Percentiles rank a stretch among this genome's conserved stretches.
These are phyloP conservation scores for Truncatella angustata DNA, from an alignment of 2,329 filamentous ascomycete genomes.

Conservation along the genomic window DNA sequence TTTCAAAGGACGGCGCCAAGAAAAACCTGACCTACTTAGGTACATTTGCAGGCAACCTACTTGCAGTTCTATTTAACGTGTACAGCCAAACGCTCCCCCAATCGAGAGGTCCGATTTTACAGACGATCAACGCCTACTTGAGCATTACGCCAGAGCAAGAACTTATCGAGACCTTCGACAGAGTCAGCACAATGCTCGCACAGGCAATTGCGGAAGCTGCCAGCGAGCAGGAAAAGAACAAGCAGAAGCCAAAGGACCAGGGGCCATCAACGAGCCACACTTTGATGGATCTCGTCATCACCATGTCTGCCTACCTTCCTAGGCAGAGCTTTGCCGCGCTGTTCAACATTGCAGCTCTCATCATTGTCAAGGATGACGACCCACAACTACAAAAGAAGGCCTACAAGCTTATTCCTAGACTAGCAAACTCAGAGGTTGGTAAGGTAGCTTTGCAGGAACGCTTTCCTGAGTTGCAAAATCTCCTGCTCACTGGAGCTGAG, in stretches of 20 bases:
- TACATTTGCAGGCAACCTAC: slow-evolving; percentile 78
- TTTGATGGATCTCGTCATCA: slow-evolving; percentile 94
- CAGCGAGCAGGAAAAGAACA: slow-evolving; percentile 58
- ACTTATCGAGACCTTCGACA: slow-evolving; percentile 82
- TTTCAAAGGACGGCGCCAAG: slow-evolving; percentile 71
- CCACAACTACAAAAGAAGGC: slow-evolving; percentile 98
- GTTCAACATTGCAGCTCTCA: slow-evolving; percentile 81
- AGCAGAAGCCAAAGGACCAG: slow-evolving; percentile 57
- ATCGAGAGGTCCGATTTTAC: slow-evolving; percentile 84
- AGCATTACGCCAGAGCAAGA: slow-evolving; percentile 80
- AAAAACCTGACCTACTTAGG: slow-evolving; percentile 82
- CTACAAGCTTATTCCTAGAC: slow-evolving; percentile 92
- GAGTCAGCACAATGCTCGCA: slow-evolving; percentile 82
- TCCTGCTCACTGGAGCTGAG: slow-evolving; percentile 76
- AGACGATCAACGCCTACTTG: slow-evolving; percentile 92
- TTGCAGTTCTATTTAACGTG: slow-evolving; percentile 97
- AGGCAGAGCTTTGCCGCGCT: slow-evolving; percentile 79
- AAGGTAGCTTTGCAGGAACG: slow-evolving; percentile 73
- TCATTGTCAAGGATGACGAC: slow-evolving; percentile 79
- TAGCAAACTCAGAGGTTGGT: slow-evolving; percentile 78
- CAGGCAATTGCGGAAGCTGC: slow-evolving; percentile 62
- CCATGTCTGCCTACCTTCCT: slow-evolving; percentile 90
- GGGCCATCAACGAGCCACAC: slow-evolving; percentile 94
- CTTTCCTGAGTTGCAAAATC: slow-evolving; percentile 73
- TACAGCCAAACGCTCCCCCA: slow-evolving; percentile 96